Evolutionary conservation across 2,329 filamentous ascomycete genomes (phyloP), one percentile per base, ranked within the genome.

Genomic region (Phaeoacremonium minimum): DNA sequence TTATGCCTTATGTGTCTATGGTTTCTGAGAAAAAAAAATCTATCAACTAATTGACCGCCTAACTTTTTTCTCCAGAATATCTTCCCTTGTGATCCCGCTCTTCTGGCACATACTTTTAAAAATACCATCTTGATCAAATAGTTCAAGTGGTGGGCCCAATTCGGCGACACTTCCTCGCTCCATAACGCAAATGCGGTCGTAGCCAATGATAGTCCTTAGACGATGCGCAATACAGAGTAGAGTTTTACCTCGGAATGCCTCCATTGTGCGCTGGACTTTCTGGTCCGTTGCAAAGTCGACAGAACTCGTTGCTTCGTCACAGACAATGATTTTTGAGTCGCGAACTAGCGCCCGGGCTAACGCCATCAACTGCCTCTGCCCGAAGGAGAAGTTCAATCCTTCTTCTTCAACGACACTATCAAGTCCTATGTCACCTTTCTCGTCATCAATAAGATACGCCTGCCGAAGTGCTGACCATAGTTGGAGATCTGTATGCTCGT

Each of bases 41-140:
- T n/a, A n/a, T n/a, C n/a, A n/a, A n/a, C n/a, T n/a, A n/a, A n/a
- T n/a, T n/a, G n/a, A n/a, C n/a, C n/a, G n/a, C n/a, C n/a, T n/a
- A n/a, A n/a, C n/a, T n/a, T n/a, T n/a, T n/a, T n/a, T n/a, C n/a
- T n/a, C n/a, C n/a, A n/a, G 47, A 13, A 80, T 75, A 42, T 80
- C 75, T 46, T 75, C 73, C 1, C 58, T 49, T 8, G 73, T 57
- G 37, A 95, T 94, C 2, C 87, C 87, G 52, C 86, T 90, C 33
- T 86, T 71, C 30, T 95, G 87, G 56, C 90, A 95, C 90, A 95
- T 95, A 20, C 83, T 71, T 46, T 84, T 74, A 61, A 97, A 97
- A 36, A 96, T 89, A 1, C 87, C 85, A 7, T 69, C 71, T 11
- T 42, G 49, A 39, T 83, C 73, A 60, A 77, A 87, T 18, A 87